Evolutionary conservation across 2,329 filamentous ascomycete genomes (phyloP), one percentile per base, ranked within the genome.

Genomic region (Davidsoniella virescens): DNA sequence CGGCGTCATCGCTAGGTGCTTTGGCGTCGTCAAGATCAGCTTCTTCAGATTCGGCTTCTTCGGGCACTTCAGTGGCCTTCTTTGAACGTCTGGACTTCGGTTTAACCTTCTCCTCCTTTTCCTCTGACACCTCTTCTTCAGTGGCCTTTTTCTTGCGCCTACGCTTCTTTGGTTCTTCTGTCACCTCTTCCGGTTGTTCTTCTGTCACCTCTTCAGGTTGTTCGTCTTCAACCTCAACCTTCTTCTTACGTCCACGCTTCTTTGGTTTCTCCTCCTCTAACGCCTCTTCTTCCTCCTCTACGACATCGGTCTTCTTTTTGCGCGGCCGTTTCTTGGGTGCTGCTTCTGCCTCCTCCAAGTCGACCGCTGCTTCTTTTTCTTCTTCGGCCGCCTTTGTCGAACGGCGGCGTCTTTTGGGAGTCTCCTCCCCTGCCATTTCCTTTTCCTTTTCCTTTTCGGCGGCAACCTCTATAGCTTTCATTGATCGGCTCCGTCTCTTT

Each of bases 211-310:
- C 49, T 33, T 50, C 29, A 12, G 12, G 8, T 2, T 2, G 5
- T 12, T 40, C 50, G 14, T 38, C 47, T 17, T 2, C 44, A 23
- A 12, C 10, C n/a, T 37, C 29, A 5, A 38, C 44, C 17, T 23
- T 16, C 25, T 37, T 49, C 36, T 49, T 48, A 8, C 25, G 40
- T 18, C 43, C 18, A 14, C 41, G 50, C 36, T 52, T 52, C 14
- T 48, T 44, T 16, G 36, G 44, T 14, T 23, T 42, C 16, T 48
- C 46, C n/a, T 39, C 40, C 14, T 25, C 33, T 2, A 25, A 33
- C 43, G 46, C 44, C 25, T 42, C 9, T 25, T 38, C 44, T 18
- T 38, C 44, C 18, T 5, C 33, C 8, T 45, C 49, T 2, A n/a
- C 14, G 20, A 33, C 29, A 5, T 14, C 39, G 8, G 26, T 18